Evolutionary conservation across 305 asterid genomes (phyloP), one percentile per base, ranked within the genome.

Genomic region (Fraxinus dipetala): DNA sequence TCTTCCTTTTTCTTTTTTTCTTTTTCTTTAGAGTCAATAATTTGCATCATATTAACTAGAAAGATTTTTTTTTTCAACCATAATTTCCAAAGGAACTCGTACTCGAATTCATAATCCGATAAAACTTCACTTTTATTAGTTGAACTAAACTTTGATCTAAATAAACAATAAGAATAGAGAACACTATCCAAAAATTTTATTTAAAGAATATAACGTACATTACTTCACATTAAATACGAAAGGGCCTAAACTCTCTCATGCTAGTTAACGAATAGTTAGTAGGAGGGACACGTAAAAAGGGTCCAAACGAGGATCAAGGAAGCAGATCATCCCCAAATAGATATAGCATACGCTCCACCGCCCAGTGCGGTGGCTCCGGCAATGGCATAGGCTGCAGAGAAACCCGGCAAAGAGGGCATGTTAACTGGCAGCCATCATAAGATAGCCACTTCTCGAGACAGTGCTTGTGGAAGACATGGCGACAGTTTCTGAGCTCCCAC

Each of bases 261-360:
- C 30, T 26, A 6, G 9, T 2, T 65, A 26, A 65, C 35, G 72
- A 22, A 8, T 65, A 65, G 35, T 65, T 65, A 24, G 35, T 9
- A 0, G 35, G 7, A 26, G 72, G 31, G 72, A 26, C 34, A 4
- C 26, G 34, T 3, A 26, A 65, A 24, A 65, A 26, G 1, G 34
- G 72, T 8, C 24, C 35, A 6, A 56, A 78, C 16, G 85, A 86
- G 2, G 63, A 63, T 72, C 88, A 83, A 65, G 90, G 90, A 26
- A 91, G 93, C 86, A 93, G 84, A 90, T 93, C 97, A 84, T 93
- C 97, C 80, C 96, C 97, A 72, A 93, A 92, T 84, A 93, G 87
- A 87, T 93, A 93, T 6, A 92, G 93, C 91, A 93, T 89, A 80
- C 87, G 28, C 85, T 93, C 97, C 78, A 93, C 96, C 32, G 95